Evolutionary conservation across 2,329 filamentous ascomycete genomes (phyloP).

Genomic region (Microascus cirrosus): DNA sequence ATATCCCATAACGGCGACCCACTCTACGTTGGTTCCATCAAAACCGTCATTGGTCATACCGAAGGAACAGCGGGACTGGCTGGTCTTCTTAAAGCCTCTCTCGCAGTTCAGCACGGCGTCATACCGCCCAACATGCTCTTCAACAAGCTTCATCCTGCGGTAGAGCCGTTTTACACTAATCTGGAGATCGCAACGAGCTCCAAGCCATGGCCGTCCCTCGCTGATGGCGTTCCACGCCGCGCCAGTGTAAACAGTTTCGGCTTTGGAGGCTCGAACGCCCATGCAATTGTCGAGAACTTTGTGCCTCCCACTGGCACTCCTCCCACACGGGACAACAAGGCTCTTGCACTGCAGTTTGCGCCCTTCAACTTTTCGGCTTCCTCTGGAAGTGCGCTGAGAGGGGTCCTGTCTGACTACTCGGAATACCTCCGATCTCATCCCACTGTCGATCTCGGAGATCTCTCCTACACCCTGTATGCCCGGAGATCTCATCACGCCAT

Average conservation of each 20-base stretch:
- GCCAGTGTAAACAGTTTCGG: slow-evolving; percentile 16
- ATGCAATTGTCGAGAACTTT: slow-evolving; percentile 13
- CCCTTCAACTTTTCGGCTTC: too few relatives aligned
- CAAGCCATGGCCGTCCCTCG: not conserved
- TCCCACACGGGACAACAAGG: too few relatives aligned
- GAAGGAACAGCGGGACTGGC: slow-evolving; percentile 14
- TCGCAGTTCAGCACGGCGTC: slow-evolving; percentile 11
- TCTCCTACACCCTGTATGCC: too few relatives aligned
- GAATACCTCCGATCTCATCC: too few relatives aligned
- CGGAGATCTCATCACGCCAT: too few relatives aligned
- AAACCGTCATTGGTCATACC: slow-evolving; percentile 15
- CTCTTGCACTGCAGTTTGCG: too few relatives aligned
- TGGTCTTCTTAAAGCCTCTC: slow-evolving; percentile 16
- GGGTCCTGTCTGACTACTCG: too few relatives aligned
- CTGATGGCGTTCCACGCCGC: not conserved
- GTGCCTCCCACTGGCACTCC: not conserved
- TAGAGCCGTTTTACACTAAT: slow-evolving; percentile 13
- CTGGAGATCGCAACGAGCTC: slow-evolving; percentile 5
- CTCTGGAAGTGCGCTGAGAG: too few relatives aligned
- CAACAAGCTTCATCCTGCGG: slow-evolving; percentile 8
- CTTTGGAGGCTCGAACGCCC: slow-evolving; percentile 15
- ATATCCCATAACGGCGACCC: slow-evolving; percentile 1
- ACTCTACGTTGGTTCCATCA: slow-evolving; percentile 12
- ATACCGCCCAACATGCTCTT: slow-evolving; percentile 15
- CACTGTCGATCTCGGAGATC: too few relatives aligned